Evolutionary conservation across 2,329 filamentous ascomycete genomes (phyloP), one percentile per base, ranked within the genome.

Genomic region (Curvularia sp.): DNA sequence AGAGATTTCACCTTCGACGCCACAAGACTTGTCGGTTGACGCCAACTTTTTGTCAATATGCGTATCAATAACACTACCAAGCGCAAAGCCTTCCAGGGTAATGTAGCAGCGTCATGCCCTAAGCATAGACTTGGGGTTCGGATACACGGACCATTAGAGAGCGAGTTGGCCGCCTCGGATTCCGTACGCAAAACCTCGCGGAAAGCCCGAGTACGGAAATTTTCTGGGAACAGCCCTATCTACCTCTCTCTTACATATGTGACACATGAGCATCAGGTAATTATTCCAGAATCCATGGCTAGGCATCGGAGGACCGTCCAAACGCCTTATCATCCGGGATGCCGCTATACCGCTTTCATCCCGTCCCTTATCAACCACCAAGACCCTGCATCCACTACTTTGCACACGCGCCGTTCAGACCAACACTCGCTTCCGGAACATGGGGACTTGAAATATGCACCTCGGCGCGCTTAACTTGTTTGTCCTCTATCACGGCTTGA

Each of bases 231-330:
- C 54, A 59, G 42, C 53, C 30, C 52, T 38, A 39, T 53, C 50
- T 61, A 64, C 64, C 60, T 59, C 47, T 34, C n/a, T 39, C 18
- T 32, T 49, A 30, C 41, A 46, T 27, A 42, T 41, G 25, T 66
- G 65, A 70, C 68, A 65, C 60, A 67, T 61, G 55, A 41, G 42
- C 59, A 68, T 65, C 15, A 57, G 63, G 64, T 67, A 68, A 72
- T 49, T 51, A 49, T 59, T 45, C 50, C 57, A 66, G 28, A 58
- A 54, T 53, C 32, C 46, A 45, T 52, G 56, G 18, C 34, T 46
- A 53, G 50, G 60, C 57, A 55, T 47, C 41, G 21, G 28, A 34
- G 6, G 18, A 19, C 45, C 46, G 46, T 45, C 61, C 64, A 68
- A 49, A 46, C 52, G 47, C 53, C 63, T 71, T 70, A 71, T 72